Conservation (phyloP, 495 filamentous ascomycete species). For the Penicillium salamii region DNA sequence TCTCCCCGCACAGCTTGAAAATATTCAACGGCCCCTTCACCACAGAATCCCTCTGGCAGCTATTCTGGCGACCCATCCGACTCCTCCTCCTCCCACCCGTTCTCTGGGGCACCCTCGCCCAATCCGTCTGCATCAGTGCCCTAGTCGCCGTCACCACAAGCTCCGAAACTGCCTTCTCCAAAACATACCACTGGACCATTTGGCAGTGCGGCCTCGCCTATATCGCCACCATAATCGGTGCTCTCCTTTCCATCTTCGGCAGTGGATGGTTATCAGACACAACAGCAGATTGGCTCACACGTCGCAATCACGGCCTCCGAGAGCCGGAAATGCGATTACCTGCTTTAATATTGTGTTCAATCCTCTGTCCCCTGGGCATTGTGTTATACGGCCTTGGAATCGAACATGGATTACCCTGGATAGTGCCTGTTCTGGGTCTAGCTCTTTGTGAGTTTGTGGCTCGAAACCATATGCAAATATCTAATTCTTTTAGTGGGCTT, state of each 20-base stretch:
- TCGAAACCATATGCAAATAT: too few species aligned
- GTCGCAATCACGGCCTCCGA: slow-evolving; percentile 48
- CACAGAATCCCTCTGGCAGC: slow-evolving; percentile 36
- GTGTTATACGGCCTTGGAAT: slow-evolving; percentile 54
- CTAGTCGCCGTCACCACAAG: slow-evolving; percentile 53
- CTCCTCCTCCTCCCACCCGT: slow-evolving; percentile 48
- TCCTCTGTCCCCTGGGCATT: slow-evolving; percentile 43
- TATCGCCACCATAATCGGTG: slow-evolving; percentile 47
- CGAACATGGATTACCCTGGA: slow-evolving; percentile 50
- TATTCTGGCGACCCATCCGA: slow-evolving; percentile 46
- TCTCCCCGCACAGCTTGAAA: too few species aligned
- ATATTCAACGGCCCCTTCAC: too few species aligned
- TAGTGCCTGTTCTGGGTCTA: slow-evolving; percentile 51
- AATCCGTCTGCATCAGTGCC: slow-evolving; percentile 52
- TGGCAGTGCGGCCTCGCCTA: slow-evolving; percentile 52
- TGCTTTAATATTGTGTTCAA: slow-evolving; percentile 40
- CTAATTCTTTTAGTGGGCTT: slow-evolving; percentile 36
- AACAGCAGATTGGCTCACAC: slow-evolving; percentile 49
- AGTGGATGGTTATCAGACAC: slow-evolving; percentile 50
- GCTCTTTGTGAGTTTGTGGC: slow-evolving; percentile 23
- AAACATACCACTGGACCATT: slow-evolving; percentile 42
- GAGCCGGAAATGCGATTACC: slow-evolving; percentile 57
- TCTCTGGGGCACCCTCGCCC: slow-evolving; percentile 47
- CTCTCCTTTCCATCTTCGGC: slow-evolving; percentile 43
- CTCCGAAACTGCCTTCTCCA: slow-evolving; percentile 43